phyloP scores from a whole-genome alignment of 2,329 filamentous ascomycete genomes.

The Ascochyta lentis region DNA sequence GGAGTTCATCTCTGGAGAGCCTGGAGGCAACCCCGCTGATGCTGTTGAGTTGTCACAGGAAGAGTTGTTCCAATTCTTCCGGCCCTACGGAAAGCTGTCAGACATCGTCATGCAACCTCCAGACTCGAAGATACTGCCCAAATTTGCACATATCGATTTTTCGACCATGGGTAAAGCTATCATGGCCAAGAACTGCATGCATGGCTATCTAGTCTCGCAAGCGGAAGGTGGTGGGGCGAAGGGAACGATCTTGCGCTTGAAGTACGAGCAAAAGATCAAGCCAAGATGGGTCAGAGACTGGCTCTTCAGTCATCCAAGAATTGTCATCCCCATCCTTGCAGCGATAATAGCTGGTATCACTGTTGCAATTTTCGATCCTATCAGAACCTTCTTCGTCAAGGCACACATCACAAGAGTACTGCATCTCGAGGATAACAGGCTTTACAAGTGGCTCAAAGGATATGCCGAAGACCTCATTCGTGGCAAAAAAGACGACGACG shows the following conservation, averaged over 20 bases:
- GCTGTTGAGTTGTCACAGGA: conserved; percentile 85
- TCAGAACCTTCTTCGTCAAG: conserved; percentile 91
- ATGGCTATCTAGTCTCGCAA: conserved; percentile 77
- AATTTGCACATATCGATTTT: conserved; percentile 82
- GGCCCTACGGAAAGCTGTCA: conserved; percentile 86
- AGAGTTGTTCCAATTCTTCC: conserved; percentile 82
- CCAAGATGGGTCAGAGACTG: conserved; percentile 84
- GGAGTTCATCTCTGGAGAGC: conserved; percentile 78
- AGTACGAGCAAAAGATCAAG: conserved; percentile 81
- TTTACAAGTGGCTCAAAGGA: conserved; percentile 82
- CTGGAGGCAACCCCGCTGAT: conserved; percentile 72
- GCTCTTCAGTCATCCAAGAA: conserved; percentile 83
- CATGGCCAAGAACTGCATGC: conserved; percentile 90
- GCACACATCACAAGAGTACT: conserved; percentile 81
- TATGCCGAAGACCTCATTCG: conserved; percentile 72
- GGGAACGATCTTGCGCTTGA: conserved; percentile 79
- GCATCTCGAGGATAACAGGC: conserved; percentile 72
- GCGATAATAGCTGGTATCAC: conserved; percentile 83
- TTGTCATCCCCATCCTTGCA: conserved; percentile 83
- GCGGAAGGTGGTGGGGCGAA: conserved; percentile 73
- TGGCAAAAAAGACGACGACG: conserved; percentile 65
- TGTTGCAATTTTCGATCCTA: conserved; percentile 90
- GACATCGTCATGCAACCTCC: conserved; percentile 84
- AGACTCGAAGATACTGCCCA: conserved; percentile 84
- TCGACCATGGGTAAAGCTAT: conserved; percentile 75